These are phyloP conservation scores for Colletotrichum zoysiae DNA, from an alignment of 2,329 filamentous ascomycete genomes.

Conservation along the genomic window DNA sequence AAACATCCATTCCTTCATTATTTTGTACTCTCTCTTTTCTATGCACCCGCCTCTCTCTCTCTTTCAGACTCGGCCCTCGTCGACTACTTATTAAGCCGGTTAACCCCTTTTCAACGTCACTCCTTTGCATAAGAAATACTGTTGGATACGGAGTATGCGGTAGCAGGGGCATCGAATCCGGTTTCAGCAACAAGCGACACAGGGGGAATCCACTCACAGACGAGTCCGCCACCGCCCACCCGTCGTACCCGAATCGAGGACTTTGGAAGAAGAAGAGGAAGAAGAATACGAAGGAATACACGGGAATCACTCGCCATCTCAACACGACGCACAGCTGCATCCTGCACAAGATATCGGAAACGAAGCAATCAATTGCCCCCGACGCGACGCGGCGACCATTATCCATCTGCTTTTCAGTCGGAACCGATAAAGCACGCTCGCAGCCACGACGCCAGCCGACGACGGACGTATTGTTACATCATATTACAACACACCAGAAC, in stretches of 20 bases:
- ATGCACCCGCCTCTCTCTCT: background rate
- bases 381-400: background rate
- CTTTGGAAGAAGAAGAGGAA: background rate
- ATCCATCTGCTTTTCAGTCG: background rate
- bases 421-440: background rate
- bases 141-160: slow-evolving; percentile 28
- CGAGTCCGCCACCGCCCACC: slow-evolving; percentile 14
- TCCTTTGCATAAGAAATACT: slow-evolving; percentile 32
- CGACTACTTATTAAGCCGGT: background rate
- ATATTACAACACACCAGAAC: background rate
- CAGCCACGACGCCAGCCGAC: background rate
- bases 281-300: slow-evolving; percentile 2
- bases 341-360: background rate
- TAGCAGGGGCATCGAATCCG: slow-evolving; percentile 33
- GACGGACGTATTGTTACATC: slow-evolving; percentile 21
- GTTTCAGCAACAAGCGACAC: slow-evolving; percentile 37
- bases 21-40: slow-evolving; percentile 5
- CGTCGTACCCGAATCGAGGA: slow-evolving; percentile 12
- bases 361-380: background rate
- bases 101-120: slow-evolving; percentile 21
- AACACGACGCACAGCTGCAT: background rate
- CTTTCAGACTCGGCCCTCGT: slow-evolving; percentile 4
- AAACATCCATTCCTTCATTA: slow-evolving; percentile 23
- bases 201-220: slow-evolving; percentile 36
- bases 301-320: background rate